Evolutionary conservation across 192 early-diverging fungal species (phyloP).

Genomic region (Backusella mclennaniae): DNA sequence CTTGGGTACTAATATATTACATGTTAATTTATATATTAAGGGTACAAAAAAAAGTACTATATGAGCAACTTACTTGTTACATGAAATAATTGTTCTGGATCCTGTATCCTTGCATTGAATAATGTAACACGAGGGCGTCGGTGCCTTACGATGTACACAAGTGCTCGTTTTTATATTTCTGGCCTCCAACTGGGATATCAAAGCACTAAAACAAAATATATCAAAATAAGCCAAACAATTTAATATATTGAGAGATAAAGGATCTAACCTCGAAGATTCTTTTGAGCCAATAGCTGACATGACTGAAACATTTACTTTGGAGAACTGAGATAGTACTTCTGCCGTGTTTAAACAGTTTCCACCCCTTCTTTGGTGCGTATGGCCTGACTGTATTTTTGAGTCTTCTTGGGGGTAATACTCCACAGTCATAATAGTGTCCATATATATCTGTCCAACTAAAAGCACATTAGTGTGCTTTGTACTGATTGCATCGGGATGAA

Average conservation of each 20-base stretch:
- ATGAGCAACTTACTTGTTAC: constrained; percentile 40
- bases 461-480: constrained; percentile 20
- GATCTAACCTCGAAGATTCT: constrained; percentile 37
- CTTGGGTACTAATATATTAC: constrained; percentile 44
- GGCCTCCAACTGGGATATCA: constrained; percentile 36
- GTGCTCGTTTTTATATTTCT: constrained; percentile 44
- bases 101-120: constrained; percentile 48
- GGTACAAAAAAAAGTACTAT: neutral
- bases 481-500: neutral
- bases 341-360: constrained; percentile 64
- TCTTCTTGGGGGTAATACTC: constrained; percentile 59
- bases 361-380: constrained; percentile 61
- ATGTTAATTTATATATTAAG: neutral
- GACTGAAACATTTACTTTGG: constrained; percentile 35
- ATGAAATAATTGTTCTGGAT: constrained; percentile 64
- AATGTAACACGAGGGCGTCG: constrained; percentile 51
- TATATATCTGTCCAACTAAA: constrained; percentile 55
- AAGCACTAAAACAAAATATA: constrained; percentile 18
- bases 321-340: constrained; percentile 53
- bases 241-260: too few relatives aligned
- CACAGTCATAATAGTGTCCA: constrained; percentile 64
- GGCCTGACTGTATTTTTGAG: constrained; percentile 53
- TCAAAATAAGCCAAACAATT: neutral
- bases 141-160: constrained; percentile 38
- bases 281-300: constrained; percentile 52